phyloP scores from a whole-genome alignment of 2,329 filamentous ascomycete genomes.

The Purpureocillium takamizusanense region DNA sequence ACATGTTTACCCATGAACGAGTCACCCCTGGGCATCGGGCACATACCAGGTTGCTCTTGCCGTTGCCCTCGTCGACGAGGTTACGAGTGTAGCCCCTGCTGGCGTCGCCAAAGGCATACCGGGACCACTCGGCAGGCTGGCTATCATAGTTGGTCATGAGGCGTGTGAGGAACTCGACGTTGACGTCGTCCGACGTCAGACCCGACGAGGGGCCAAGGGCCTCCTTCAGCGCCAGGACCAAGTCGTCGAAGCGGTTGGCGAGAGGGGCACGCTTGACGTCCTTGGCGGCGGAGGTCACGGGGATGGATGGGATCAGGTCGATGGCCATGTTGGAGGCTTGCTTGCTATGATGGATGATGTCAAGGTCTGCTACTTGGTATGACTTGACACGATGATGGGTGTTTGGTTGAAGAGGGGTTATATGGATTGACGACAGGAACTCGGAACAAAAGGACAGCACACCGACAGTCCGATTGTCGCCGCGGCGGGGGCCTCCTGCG shows the following conservation, averaged over 20 bases:
- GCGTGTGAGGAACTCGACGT: constrained; percentile 59
- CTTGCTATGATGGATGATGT: constrained; percentile 3
- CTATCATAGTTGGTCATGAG: constrained; percentile 71
- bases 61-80: constrained; percentile 83
- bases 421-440: background rate
- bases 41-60: constrained; percentile 62
- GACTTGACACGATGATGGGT: background rate
- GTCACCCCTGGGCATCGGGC: background rate
- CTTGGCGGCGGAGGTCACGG: constrained; percentile 9
- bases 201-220: constrained; percentile 74
- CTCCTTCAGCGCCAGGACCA: constrained; percentile 65
- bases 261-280: constrained; percentile 15
- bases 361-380: no score
- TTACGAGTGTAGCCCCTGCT: constrained; percentile 75
- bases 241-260: constrained; percentile 51
- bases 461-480: constrained; percentile 9
- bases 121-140: constrained; percentile 59
- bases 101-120: constrained; percentile 65
- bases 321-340: constrained; percentile 23
- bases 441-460: constrained; percentile 13
- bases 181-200: constrained; percentile 71
- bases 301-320: constrained; percentile 18
- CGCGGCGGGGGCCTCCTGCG: constrained; percentile 12
- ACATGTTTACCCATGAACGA: background rate
- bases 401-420: background rate